Percentiles rank a stretch among this genome's conserved stretches.
phyloP scores from a whole-genome alignment of 2,329 filamentous ascomycete species.

The Ceratocystis papillata region DNA sequence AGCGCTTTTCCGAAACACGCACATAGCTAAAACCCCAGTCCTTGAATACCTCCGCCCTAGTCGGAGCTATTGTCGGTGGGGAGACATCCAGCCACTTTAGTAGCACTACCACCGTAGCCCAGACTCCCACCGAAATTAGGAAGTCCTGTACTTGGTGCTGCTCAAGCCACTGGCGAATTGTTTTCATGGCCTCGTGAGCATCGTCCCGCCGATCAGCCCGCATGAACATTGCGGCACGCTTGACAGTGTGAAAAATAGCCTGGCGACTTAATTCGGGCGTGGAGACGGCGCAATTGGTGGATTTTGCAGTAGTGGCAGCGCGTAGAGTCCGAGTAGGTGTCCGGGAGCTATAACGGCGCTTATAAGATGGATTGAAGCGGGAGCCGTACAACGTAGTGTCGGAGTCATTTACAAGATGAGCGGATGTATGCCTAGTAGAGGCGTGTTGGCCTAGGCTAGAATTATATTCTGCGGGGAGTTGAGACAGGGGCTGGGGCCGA shows the following conservation, averaged over 20 bases:
- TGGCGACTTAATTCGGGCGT: background rate
- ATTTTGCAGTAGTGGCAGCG: background rate
- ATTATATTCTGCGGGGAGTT: no score
- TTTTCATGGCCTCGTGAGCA: background rate
- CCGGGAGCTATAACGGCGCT: background rate
- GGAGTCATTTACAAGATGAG: background rate
- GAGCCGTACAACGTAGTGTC: constrained; percentile 9
- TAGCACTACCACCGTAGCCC: constrained; percentile 2
- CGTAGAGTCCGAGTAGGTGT: background rate
- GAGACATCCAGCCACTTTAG: constrained; percentile 12
- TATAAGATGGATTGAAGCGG: constrained; percentile 12
- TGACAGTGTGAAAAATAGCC: background rate
- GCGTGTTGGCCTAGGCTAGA: background rate
- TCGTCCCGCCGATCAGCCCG: constrained; percentile 13
- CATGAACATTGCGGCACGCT: constrained; percentile 3
- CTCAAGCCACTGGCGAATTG: background rate
- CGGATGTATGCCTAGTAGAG: background rate
- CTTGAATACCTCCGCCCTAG: background rate
- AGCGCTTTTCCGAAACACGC: background rate
- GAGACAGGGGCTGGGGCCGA: background rate
- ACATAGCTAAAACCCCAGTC: constrained; percentile 15
- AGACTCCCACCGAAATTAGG: constrained; percentile 9
- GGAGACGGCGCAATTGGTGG: background rate
- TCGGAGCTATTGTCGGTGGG: background rate
- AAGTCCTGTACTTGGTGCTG: constrained; percentile 14